phyloP scores from a whole-genome alignment of 805 yeast genomes.

The Kurtzmaniella fragi region DNA sequence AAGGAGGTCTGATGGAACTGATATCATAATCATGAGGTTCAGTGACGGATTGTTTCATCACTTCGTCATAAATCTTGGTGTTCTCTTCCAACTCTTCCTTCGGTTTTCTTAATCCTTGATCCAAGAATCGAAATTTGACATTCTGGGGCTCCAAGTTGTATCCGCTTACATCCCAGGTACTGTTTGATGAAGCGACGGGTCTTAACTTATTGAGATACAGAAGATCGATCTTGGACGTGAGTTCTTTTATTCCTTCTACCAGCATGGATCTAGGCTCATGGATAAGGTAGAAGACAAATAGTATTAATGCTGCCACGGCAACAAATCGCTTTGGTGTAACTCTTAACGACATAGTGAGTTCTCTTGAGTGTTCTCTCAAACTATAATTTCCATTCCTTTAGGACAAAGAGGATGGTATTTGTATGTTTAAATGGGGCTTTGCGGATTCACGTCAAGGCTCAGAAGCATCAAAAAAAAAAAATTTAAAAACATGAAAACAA shows the following conservation, averaged over 20 bases:
- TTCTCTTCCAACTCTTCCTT: slow-evolving; percentile 34
- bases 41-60: slow-evolving; percentile 29
- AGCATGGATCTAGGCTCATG: too few species aligned
- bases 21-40: slow-evolving; percentile 45
- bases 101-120: slow-evolving; percentile 18
- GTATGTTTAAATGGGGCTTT: too few species aligned
- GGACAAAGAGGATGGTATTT: background rate
- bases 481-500: too few species aligned
- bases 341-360: background rate
- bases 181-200: too few species aligned
- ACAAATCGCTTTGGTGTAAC: too few species aligned
- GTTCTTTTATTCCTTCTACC: too few species aligned
- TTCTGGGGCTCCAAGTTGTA: slow-evolving; percentile 17
- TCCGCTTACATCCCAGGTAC: slow-evolving; percentile 6
- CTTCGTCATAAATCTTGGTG: slow-evolving; percentile 29
- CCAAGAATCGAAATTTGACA: slow-evolving; percentile 30
- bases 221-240: too few species aligned
- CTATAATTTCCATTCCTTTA: background rate
- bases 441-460: background rate
- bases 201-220: too few species aligned
- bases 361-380: background rate
- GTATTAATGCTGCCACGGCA: too few species aligned
- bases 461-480: background rate
- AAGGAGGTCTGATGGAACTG: slow-evolving; percentile 23
- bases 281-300: too few species aligned